Evolutionary conservation across 2,329 filamentous ascomycete species (phyloP).

Genomic region (Colletotrichum liriopes): DNA sequence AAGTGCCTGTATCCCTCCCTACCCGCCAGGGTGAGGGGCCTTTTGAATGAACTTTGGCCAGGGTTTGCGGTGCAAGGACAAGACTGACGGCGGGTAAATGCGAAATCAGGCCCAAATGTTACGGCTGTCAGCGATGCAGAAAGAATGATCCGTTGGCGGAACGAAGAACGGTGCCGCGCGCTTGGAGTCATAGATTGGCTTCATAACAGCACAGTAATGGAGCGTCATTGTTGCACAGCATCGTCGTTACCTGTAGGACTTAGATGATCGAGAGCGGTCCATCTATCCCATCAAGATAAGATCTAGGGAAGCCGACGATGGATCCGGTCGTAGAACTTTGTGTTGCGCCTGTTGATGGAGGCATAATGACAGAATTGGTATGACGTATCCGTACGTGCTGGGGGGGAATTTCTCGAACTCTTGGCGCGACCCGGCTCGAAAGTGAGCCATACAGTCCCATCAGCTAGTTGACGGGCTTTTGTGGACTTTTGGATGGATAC

Average conservation of each 20-base stretch:
- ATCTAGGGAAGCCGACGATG: too few relatives aligned
- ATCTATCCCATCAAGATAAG: neutral
- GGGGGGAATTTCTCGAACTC: neutral
- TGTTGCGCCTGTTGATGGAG: neutral
- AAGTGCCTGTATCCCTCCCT: slow-evolving; percentile 1
- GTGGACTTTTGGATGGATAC: neutral
- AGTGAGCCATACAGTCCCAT: neutral
- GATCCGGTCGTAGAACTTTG: neutral
- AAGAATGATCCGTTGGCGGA: neutral
- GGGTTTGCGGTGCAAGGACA: neutral
- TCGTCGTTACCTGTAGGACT: too few relatives aligned
- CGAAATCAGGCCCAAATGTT: neutral
- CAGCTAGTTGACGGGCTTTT: neutral
- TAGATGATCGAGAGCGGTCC: neutral
- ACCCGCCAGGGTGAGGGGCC: neutral
- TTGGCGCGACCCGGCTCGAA: neutral
- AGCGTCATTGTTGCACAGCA: neutral
- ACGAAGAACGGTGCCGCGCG: neutral
- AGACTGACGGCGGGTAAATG: slow-evolving; percentile 1
- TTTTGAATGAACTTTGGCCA: neutral
- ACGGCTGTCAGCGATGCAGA: slow-evolving; percentile 3
- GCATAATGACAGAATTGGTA: neutral
- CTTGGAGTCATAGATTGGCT: neutral
- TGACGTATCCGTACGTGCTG: neutral
- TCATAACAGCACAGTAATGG: neutral